A percentile compares a stretch with the other conserved stretches of the same genome.
phyloP scores from a whole-genome alignment of 352 stramenopile genomes.

The Phytophthora pseudosyringae region DNA sequence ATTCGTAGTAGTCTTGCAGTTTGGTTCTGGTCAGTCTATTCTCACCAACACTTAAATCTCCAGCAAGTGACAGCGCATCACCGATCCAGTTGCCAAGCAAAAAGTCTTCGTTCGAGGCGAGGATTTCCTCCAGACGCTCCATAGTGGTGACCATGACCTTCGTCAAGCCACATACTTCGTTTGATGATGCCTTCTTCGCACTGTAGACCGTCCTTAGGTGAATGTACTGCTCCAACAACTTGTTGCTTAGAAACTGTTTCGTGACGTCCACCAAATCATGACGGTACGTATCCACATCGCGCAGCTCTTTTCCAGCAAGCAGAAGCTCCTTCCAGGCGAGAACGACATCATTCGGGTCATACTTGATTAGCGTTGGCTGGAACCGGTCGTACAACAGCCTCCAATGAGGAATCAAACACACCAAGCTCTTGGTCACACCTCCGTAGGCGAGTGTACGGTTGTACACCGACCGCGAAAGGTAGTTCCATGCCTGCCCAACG shows the following conservation, averaged over 20 bases:
- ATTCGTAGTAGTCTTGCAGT: conserved; percentile 73
- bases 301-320: conserved; percentile 45
- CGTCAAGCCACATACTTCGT: conserved; percentile 44
- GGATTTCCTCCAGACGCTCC: conserved; percentile 58
- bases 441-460: conserved; percentile 70
- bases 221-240: conserved; percentile 59
- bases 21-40: conserved; percentile 12
- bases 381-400: conserved; percentile 62
- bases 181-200: conserved; percentile 29
- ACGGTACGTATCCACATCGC: conserved; percentile 54
- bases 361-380: conserved; percentile 72
- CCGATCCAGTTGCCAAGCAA: conserved; percentile 73
- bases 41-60: conserved; percentile 26
- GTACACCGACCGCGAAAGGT: conserved; percentile 67
- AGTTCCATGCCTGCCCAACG: conserved; percentile 54
- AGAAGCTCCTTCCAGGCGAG: conserved; percentile 64
- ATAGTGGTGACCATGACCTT: conserved; percentile 56
- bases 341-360: conserved; percentile 65
- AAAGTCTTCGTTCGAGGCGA: conserved; percentile 74
- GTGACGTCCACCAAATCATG: conserved; percentile 81
- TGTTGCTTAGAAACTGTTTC: conserved; percentile 72
- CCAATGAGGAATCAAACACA: conserved; percentile 70
- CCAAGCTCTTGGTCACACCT: conserved; percentile 78
- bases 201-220: conserved; percentile 55
- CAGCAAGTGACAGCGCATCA: conserved; percentile 57